Base-by-base conservation (phyloP, 768 basidiomycete genomes). In the Boletus rufocinnamomeus region DNA sequence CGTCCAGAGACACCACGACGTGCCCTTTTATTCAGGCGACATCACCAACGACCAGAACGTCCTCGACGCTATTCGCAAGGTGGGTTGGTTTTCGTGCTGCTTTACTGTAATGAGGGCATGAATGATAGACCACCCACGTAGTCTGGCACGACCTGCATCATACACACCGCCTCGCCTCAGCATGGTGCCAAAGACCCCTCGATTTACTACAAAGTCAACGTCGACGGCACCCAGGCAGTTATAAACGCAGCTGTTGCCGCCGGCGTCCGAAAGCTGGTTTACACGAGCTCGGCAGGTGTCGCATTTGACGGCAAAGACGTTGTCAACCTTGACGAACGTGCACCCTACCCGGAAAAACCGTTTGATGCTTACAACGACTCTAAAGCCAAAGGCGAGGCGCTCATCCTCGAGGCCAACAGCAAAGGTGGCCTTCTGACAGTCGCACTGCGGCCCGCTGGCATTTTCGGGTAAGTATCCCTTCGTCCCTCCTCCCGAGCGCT, bases 291-390 rank as follows among this genome's bases (percentile, higher is more conserved):
- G 28, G 94, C 93, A 2, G 93, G 94, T 35, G 91, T 96, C 19
- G 84, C 92, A 5, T 98, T 92, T 76, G 87, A 91, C 57, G 94
- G 95, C 0, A 75, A 75, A 19, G 85, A 95, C 73, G 79, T 94
- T 52, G 82, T 91, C 58, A 85, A 93, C 68, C 83, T 89, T 32
- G 97, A 99, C 73, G 97, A 99, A 76, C 85, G 97, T 10, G 72
- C 91, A 41, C 84, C 86, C 0, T 80, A 83, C 58, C 93, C 93
- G 0, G 81, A 82, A 43, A 83, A 83, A 38, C 84, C 87, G 5
- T 80, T 94, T 72, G 95, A 98, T 72, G 88, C 90, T 0, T 99
- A 99, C 75, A 98, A 95, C 69, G 89, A 90, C 58, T 93, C 95
- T 14, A 99, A 99, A 74, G 91, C 89, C 14, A 83, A 89, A 70